Percentiles rank a stretch among this genome's conserved stretches.
These are phyloP conservation scores for Microstegium vimineum DNA, from an alignment of 176 grass and related monocot species.

Conservation along the genomic window DNA sequence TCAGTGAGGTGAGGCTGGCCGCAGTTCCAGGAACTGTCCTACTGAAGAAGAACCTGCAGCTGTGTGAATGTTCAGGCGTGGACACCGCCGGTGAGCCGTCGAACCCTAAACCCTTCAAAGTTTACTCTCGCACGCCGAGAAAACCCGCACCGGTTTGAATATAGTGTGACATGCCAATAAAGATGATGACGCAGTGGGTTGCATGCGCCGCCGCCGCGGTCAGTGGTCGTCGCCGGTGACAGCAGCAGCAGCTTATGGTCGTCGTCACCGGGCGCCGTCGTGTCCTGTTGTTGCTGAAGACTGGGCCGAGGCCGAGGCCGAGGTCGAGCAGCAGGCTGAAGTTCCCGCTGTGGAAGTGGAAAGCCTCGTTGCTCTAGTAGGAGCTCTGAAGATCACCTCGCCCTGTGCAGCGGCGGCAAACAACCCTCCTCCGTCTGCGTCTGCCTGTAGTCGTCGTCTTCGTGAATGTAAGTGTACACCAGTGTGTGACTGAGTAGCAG, in stretches of 20 bases:
- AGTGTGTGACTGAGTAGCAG: background rate
- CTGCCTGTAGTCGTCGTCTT: background rate
- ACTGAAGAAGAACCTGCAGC: slow-evolving; percentile 69
- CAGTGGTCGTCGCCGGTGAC: background rate
- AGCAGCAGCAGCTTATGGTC: background rate
- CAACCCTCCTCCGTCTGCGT: too few species aligned
- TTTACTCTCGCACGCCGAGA: slow-evolving; percentile 23
- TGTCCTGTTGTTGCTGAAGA: background rate
- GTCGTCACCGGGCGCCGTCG: background rate
- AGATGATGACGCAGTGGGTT: slow-evolving; percentile 24
- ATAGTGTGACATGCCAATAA: background rate
- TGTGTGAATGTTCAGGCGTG: slow-evolving; percentile 13
- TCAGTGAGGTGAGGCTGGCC: slow-evolving; percentile 55
- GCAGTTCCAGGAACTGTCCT: slow-evolving; percentile 55
- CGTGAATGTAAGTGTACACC: background rate
- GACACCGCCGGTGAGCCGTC: slow-evolving; percentile 30
- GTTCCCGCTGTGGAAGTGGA: background rate
- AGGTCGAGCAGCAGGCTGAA: background rate
- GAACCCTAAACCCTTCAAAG: slow-evolving; percentile 23
- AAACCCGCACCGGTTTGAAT: slow-evolving; percentile 9
- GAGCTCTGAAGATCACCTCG: background rate
- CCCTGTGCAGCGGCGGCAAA: background rate
- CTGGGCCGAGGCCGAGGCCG: background rate
- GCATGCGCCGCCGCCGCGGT: background rate
- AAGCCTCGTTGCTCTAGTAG: background rate